Evolutionary conservation across 2,329 filamentous ascomycete species (phyloP).

Genomic region (Verticillium tricorpus): DNA sequence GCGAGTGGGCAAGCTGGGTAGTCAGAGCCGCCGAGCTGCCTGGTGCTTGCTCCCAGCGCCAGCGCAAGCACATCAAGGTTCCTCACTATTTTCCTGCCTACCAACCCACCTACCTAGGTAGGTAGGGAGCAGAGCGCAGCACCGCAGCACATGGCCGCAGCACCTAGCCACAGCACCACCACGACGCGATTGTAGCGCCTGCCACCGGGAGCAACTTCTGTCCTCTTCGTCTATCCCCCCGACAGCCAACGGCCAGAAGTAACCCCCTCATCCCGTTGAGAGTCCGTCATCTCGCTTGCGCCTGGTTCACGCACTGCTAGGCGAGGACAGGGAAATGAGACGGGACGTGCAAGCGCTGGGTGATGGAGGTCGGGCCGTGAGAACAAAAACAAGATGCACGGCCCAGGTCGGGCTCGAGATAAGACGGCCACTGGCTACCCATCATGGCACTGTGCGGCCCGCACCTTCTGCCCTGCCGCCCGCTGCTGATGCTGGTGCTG

Average conservation of each 20-base stretch:
- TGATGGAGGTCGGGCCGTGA: background rate
- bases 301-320: conserved; percentile 12
- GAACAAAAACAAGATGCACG: background rate
- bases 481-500: too few relatives aligned
- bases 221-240: background rate
- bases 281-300: conserved; percentile 50
- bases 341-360: conserved; percentile 20
- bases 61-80: too few relatives aligned
- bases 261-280: conserved; percentile 19
- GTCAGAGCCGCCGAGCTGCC: background rate
- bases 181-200: too few relatives aligned
- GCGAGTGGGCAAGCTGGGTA: background rate
- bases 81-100: too few relatives aligned
- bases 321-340: conserved; percentile 13
- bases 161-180: conserved; percentile 16
- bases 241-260: background rate
- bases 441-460: background rate
- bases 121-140: background rate
- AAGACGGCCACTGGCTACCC: background rate
- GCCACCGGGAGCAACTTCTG: background rate
- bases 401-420: background rate
- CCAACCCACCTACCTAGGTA: too few relatives aligned
- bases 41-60: background rate
- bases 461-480: background rate
- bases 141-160: conserved; percentile 23